Base-by-base conservation (phyloP, 108 stramenopile species). In the Stephanodiscus minutulus region DNA sequence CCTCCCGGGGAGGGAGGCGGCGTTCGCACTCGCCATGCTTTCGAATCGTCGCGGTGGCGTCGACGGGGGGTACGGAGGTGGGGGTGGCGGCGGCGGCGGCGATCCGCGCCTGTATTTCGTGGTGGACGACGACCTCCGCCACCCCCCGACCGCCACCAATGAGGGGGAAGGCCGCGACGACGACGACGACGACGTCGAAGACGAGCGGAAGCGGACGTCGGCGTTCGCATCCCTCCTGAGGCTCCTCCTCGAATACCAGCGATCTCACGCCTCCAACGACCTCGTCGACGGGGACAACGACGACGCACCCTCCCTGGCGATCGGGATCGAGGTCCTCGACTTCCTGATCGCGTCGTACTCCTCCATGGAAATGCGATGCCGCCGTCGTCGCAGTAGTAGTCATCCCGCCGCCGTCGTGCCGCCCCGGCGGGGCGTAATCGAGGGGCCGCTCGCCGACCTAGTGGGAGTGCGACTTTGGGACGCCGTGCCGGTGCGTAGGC, bases 291-390 rank as follows among this genome's bases (percentile, higher is more conserved):
- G 13, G 11, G 22, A 41, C 22, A 29, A 59, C 28, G 33, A 47
- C 17, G 31, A 33, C 33, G 48, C 37, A 7, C 11, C 0, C 15
- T 37, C 48, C 47, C 28, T 37, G 27, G 46, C 52, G 8, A 61
- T 50, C 12, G 37, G 69, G 29, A 69, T 43, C 13, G 67, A 76
- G 54, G 55, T 76, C 0, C 20, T 69, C 44, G 54, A 64, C 37
- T 76, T 76, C 35, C 54, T 76, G 17, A 70, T 76, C 54, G 39
- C 68, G 24, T 62, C 76, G 31, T 76, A 69, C 64, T 68, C 66
- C 1, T 76, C 68, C 25, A 76, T 76, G 68, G 76, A 76, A 29
- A 52, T 76, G 17, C 68, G 76, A 27, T 54, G 52, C 46, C 61
- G 61, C 4, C 33, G n/a, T 17, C 21, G 44, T 5, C 15, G 13